Base-by-base conservation (phyloP, 176 grass and related monocot species). In the Carex scoparia region DNA sequence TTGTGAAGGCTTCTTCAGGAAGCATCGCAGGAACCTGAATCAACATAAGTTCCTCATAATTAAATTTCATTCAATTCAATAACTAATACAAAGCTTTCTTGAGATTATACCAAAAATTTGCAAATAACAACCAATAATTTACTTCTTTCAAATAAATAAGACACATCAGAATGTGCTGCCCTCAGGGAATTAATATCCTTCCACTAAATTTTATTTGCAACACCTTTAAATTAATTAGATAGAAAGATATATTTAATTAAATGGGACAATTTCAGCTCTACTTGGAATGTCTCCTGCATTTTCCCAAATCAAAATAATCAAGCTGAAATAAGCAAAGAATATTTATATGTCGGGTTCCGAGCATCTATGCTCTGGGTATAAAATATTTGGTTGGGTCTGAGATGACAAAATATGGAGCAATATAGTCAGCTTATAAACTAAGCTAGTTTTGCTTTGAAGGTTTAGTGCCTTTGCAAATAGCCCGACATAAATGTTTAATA, bases 11-110 rank as follows among this genome's bases (percentile, higher is more conserved):
- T 87, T 95, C 93, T 74, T 93, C 65, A 40, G 95, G 95, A 77
- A 98, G 90, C 95, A 98, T 93, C 69, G 91, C 81, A 89, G 93
- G 68, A 91, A 98, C 91, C 95, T 98, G 76, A 61, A 85, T 37
- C 37, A 81, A 84, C 68, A 89, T 33, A 85, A 54, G 61, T 4
- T 44, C 4, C 62, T 31, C 53, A 58, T 61, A 68, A 18, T 49
- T 33, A 58, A 68, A 71, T 66, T 54, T 69, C 8, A 73, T 69
- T 64, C 69, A 51, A 42, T 73, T 27, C 6, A 77, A 14, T 56
- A 31, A 54, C 55, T 13, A 77, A 15, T 56, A 27, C 1, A 77
- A 77, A 32, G 51, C 10, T 77, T n/a, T 51, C 4, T 30, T 1
- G 0, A 23, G 4, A 72, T 28, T 27, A 30, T 75, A 19, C 23